A percentile compares a stretch with the other conserved stretches of the same genome.
phyloP scores from a whole-genome alignment of 192 early-diverging fungal species.

The Podila epigama region DNA sequence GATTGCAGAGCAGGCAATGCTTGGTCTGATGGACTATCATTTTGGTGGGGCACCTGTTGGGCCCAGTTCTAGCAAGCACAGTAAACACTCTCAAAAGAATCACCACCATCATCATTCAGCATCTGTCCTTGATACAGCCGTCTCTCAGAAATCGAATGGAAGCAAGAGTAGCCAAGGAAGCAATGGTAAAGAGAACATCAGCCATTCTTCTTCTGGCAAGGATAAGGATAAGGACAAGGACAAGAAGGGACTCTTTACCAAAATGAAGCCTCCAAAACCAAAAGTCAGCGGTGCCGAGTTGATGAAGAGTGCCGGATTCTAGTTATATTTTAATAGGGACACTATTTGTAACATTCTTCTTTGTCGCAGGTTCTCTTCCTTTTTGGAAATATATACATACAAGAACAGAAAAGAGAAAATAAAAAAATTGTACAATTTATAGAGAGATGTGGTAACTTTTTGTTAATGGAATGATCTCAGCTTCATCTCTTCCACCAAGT shows the following conservation, averaged over 20 bases:
- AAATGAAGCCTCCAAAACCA: slow-evolving; percentile 9
- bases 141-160: not conserved
- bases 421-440: not conserved
- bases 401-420: not conserved
- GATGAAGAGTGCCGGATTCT: slow-evolving; percentile 18
- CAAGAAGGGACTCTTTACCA: slow-evolving; percentile 7
- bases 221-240: slow-evolving; percentile 8
- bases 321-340: not conserved
- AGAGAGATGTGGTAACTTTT: not conserved
- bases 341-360: no score
- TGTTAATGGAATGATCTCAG: slow-evolving; percentile 7
- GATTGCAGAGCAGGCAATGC: not conserved
- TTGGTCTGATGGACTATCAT: slow-evolving; percentile 4
- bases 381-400: not conserved
- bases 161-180: not conserved
- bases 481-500: slow-evolving; percentile 14
- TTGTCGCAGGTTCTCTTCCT: not conserved
- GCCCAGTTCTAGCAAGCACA: not conserved
- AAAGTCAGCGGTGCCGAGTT: slow-evolving; percentile 17
- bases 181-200: not conserved
- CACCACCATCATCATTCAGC: not conserved
- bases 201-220: not conserved
- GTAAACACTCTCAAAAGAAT: not conserved
- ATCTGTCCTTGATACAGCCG: not conserved
- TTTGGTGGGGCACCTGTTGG: not conserved